Evolutionary conservation across 352 stramenopile genomes (phyloP).

Genomic region (Phytophthora rubi): DNA sequence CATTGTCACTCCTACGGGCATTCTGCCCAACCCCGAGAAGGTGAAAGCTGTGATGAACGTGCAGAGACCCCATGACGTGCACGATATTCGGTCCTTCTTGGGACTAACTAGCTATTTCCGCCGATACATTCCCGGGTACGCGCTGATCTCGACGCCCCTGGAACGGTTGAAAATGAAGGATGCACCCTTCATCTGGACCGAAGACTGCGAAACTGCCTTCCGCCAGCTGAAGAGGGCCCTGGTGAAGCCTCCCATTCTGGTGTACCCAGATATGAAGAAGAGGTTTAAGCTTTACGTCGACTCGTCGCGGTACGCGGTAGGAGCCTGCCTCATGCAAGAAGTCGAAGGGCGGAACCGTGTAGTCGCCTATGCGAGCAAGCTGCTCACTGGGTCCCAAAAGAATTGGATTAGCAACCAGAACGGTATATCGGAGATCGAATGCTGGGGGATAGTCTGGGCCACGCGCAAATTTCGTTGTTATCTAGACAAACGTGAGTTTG

Average conservation of each 20-base stretch:
- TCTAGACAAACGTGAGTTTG: too few species aligned
- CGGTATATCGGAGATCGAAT: too few species aligned
- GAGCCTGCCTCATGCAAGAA: conserved; percentile 9
- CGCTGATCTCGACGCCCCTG: not conserved
- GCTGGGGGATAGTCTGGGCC: too few species aligned
- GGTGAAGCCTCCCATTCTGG: not conserved
- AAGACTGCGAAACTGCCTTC: conserved; percentile 8
- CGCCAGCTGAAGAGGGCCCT: not conserved
- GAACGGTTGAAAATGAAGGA: conserved; percentile 11
- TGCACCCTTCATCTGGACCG: not conserved
- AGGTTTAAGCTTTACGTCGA: conserved; percentile 9
- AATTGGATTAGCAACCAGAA: too few species aligned
- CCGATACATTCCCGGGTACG: too few species aligned
- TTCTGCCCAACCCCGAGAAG: not conserved
- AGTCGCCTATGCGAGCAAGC: not conserved
- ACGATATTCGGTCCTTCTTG: not conserved
- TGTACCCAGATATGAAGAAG: conserved; percentile 1
- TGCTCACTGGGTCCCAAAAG: too few species aligned
- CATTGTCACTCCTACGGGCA: too few species aligned
- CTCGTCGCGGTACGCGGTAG: not conserved
- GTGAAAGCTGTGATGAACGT: not conserved
- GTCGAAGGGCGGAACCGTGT: not conserved
- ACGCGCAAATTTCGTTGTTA: too few species aligned
- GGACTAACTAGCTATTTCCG: not conserved
- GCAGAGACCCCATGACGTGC: too few species aligned